Evolutionary conservation across 169 alveolate species (phyloP).

Genomic region (Neospora caninum): DNA sequence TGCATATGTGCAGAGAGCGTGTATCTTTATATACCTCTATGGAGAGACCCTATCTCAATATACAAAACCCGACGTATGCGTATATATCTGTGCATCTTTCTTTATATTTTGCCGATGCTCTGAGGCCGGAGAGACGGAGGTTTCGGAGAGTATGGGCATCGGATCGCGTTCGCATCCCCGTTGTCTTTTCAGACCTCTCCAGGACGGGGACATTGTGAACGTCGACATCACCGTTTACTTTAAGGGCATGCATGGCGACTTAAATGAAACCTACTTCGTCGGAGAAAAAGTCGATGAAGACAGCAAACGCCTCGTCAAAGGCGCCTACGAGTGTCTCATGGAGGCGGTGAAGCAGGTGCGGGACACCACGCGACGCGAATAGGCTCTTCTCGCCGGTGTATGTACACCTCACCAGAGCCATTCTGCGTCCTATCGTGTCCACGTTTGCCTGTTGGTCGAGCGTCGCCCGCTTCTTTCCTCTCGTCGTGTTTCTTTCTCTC

Average conservation of each 20-base stretch:
- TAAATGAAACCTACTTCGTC: conserved; percentile 95
- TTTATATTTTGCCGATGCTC: neutral
- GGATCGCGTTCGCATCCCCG: too few species aligned
- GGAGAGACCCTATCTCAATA: neutral
- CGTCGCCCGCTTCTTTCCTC: neutral
- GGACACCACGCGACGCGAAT: neutral
- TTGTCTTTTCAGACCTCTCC: conserved; percentile 73
- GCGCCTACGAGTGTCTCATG: conserved; percentile 66
- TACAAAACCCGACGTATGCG: neutral
- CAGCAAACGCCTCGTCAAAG: conserved; percentile 37
- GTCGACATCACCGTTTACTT: conserved; percentile 86
- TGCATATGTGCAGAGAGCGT: too few species aligned
- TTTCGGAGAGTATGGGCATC: too few species aligned
- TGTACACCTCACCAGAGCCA: neutral
- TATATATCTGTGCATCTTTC: neutral
- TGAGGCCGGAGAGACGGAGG: too few species aligned
- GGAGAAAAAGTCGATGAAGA: conserved; percentile 82
- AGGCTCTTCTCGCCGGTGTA: neutral
- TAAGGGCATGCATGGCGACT: conserved; percentile 90
- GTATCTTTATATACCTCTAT: too few species aligned
- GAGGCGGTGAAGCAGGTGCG: conserved; percentile 77
- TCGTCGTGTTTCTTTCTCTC: neutral
- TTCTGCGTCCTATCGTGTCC: too few species aligned
- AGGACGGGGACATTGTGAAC: conserved; percentile 95
- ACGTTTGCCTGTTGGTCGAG: too few species aligned